Evolutionary conservation across 495 filamentous ascomycete genomes (phyloP).

Genomic region (Recurvomyces mirabilis): DNA sequence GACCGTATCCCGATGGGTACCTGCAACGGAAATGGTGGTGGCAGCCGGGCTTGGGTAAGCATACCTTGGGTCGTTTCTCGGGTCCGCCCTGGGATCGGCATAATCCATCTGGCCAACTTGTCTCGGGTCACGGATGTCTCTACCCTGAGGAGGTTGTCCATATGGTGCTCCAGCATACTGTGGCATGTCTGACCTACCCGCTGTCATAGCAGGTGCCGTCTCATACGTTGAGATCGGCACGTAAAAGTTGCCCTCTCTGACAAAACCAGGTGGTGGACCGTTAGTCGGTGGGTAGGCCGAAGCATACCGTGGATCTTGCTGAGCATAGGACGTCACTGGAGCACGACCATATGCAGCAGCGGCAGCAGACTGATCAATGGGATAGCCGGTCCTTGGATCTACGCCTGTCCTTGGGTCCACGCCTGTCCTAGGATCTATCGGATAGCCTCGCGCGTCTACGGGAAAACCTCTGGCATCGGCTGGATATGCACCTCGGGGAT

Average conservation of each 20-base stretch:
- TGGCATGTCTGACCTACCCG: conserved; percentile 10
- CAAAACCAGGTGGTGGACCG: conserved; percentile 17
- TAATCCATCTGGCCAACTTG: conserved; percentile 3
- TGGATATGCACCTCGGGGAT: conserved; percentile 3
- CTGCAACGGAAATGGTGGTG: conserved; percentile 5
- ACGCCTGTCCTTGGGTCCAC: too few species aligned
- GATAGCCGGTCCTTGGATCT: conserved; percentile 4
- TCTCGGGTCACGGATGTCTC: conserved; percentile 14
- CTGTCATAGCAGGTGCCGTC: not conserved
- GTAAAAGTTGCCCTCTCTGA: conserved; percentile 12
- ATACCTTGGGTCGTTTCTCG: conserved; percentile 10
- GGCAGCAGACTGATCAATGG: too few species aligned
- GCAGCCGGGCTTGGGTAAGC: conserved; percentile 18
- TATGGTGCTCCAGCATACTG: conserved; percentile 5
- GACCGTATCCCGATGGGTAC: conserved; percentile 13
- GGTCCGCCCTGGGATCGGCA: not conserved
- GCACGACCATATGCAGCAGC: conserved; percentile 8
- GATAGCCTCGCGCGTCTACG: conserved; percentile 3
- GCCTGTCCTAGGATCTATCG: conserved; percentile 1
- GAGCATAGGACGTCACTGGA: conserved; percentile 1
- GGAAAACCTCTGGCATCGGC: conserved; percentile 7
- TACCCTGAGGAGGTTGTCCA: conserved; percentile 1
- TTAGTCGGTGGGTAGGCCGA: conserved; percentile 9
- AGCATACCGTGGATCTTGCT: conserved; percentile 15
- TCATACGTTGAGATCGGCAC: conserved; percentile 13